A percentile compares a stretch with the other conserved stretches of the same genome.
These are phyloP conservation scores for Septoria linicola DNA, from an alignment of 2,329 filamentous ascomycete species.

Conservation along the genomic window DNA sequence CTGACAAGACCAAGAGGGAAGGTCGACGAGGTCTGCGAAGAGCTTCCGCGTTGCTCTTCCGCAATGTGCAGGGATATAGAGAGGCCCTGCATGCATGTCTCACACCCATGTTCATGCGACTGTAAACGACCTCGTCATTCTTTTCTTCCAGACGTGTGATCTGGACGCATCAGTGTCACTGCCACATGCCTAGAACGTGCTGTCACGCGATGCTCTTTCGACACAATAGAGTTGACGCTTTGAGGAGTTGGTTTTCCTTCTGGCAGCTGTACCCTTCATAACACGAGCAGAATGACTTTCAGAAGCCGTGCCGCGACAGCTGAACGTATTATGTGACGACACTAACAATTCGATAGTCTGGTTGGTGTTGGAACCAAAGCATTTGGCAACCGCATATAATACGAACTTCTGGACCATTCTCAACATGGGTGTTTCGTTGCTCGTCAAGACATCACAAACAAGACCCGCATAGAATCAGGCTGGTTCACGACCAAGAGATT, in stretches of 20 bases:
- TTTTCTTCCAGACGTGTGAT: background rate
- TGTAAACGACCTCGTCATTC: background rate
- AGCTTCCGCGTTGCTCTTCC: slow-evolving; percentile 1
- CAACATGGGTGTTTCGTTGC: no score
- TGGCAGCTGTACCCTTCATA: no score
- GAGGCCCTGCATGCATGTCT: slow-evolving; percentile 8
- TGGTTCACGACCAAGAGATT: background rate
- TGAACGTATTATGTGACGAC: background rate
- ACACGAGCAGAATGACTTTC: no score
- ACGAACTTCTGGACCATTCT: no score
- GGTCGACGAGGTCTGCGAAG: slow-evolving; percentile 1
- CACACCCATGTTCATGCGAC: slow-evolving; percentile 1
- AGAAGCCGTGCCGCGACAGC: background rate
- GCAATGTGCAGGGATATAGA: background rate
- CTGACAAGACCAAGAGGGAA: background rate
- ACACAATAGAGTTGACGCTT: background rate
- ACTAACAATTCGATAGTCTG: no score
- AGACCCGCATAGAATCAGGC: background rate
- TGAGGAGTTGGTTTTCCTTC: background rate
- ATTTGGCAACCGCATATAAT: no score
- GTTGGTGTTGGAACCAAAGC: no score
- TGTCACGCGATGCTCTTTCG: background rate
- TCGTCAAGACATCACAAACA: background rate
- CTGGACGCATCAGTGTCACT: background rate
- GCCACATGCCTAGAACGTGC: background rate